Evolutionary conservation across 225 moss, liverwort and hornwort genomes (phyloP).

Genomic region (Pleurozium schreberi): DNA sequence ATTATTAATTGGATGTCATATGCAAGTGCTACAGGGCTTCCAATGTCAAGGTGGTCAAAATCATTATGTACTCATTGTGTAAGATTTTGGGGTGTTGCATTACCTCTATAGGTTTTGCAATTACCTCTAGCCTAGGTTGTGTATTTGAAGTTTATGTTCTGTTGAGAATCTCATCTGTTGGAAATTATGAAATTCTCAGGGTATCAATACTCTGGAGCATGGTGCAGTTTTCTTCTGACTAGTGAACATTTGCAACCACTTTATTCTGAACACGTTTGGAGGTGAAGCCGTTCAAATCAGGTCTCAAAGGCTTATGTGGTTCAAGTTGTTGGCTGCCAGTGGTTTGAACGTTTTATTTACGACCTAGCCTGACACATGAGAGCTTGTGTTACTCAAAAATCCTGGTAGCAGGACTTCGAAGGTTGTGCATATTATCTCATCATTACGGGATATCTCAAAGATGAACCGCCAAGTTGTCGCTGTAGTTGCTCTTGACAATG

Average conservation of each 20-base stretch:
- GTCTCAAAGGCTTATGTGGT: background rate
- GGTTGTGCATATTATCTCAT: background rate
- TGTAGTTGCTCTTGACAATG: background rate
- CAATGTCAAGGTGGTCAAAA: background rate
- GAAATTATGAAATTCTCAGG: background rate
- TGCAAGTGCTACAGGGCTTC: no score
- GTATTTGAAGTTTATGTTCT: background rate
- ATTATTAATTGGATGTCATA: background rate
- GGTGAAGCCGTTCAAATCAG: background rate
- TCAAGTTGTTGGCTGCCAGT: background rate
- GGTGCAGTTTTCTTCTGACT: background rate
- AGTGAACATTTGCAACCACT: background rate
- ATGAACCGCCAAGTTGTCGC: background rate
- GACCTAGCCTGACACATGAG: background rate
- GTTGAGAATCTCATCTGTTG: background rate
- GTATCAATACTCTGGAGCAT: background rate
- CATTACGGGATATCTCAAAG: background rate
- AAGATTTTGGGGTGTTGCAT: background rate
- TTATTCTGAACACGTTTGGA: background rate
- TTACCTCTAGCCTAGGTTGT: background rate
- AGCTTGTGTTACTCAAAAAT: background rate
- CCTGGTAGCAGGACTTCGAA: background rate
- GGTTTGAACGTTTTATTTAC: background rate
- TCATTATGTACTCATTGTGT: background rate
- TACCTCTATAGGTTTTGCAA: background rate